Base-by-base conservation (phyloP, 352 stramenopile genomes). In the Pythium guiyangense region DNA sequence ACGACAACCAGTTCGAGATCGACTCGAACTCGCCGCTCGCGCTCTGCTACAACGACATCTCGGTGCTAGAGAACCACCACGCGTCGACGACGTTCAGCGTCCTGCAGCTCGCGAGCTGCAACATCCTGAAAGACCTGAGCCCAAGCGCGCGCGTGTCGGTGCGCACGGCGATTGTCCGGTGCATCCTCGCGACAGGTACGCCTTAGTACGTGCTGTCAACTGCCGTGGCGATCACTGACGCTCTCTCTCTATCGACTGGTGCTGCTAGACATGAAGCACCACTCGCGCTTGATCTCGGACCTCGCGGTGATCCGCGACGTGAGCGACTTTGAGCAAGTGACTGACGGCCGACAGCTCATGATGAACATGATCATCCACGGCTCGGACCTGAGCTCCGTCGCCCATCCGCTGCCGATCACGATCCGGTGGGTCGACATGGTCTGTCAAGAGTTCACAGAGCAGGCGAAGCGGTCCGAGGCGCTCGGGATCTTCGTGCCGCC, bases 1-100 rank as follows among this genome's bases (percentile, higher is more conserved):
- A 93, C 59, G 85, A 92, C 69, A 97, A 97, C 59, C 76, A 88
- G 62, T 97, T 96, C 49, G 79, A 97, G 62, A 73, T 96, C 26
- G 81, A 91, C 54, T 88, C 79, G 8, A 78, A 67, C 54, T 92
- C 84, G 12, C 44, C 66, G 6, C 68, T 97, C 14, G 88, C 89
- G 8, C 66, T 96, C 15, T 88, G 79, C 51, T 96, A 97, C 77
- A 96, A 96, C 56, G 86, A 97, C 63, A 78, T 87, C 14, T 93
- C 84, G 3, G 89, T 97, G 27, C 72, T 96, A 0, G 88, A 96
- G 64, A 95, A 94, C 27, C 83, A 96, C 57, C 86, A 96, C 53
- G 74, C 80, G 35, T 81, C 81, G n/a, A 85, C 70, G 14, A 93
- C 84, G 0, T 95, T 92, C 35, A 55, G 62, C 9, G 73, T 91